Percentiles rank a stretch among this genome's conserved stretches.
Conservation (phyloP, 2,329 filamentous ascomycete species). For the Nectriaceae sp. region DNA sequence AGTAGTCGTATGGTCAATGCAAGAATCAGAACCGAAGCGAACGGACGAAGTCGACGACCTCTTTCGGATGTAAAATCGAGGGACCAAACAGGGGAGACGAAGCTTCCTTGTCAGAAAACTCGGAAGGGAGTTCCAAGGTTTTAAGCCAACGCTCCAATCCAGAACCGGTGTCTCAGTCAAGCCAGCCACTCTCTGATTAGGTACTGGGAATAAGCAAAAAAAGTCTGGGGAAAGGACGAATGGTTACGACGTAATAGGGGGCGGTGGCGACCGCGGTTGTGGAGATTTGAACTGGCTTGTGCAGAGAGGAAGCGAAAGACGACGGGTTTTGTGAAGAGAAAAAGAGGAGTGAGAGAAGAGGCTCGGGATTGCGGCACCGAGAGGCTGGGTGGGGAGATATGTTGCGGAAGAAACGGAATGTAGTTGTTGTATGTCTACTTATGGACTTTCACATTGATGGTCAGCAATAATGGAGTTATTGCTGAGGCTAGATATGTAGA, state of each 20-base stretch:
- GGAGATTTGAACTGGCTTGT: neutral
- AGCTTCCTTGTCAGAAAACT: too few species aligned
- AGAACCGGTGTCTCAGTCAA: too few species aligned
- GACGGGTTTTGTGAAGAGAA: neutral
- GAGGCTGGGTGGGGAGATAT: neutral
- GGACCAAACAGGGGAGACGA: too few species aligned
- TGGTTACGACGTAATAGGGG: neutral
- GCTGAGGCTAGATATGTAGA: neutral
- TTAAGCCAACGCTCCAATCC: too few species aligned
- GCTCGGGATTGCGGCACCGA: neutral
- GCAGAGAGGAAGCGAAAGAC: neutral
- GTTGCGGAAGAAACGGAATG: neutral
- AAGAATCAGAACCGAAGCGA: neutral
- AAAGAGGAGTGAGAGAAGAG: too few species aligned
- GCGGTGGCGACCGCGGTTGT: neutral
- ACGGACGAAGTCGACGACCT: neutral
- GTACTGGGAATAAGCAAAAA: too few species aligned
- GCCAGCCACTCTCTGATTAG: too few species aligned
- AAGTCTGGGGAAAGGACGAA: neutral
- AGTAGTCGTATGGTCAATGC: too few species aligned
- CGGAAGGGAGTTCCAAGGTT: too few species aligned
- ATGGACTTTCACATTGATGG: too few species aligned
- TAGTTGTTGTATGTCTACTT: too few species aligned
- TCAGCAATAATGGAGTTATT: neutral
- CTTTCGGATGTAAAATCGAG: too few species aligned